A percentile compares a stretch with the other conserved stretches of the same genome.
Conservation (phyloP, 2,329 filamentous ascomycete species). For the Colletotrichum kahawae region DNA sequence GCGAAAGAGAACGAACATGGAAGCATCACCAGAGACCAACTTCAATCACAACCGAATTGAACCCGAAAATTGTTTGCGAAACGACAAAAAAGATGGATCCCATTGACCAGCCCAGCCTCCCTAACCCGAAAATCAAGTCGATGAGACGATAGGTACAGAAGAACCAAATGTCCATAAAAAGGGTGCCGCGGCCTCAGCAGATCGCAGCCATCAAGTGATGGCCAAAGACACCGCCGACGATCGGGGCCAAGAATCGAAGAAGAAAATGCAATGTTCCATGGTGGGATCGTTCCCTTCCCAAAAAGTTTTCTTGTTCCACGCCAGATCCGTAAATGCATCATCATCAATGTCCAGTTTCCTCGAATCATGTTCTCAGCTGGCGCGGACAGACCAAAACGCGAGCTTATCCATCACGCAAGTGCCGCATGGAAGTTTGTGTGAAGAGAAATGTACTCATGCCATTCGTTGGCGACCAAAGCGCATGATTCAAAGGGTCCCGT, state of each 20-base stretch:
- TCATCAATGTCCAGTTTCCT: constrained; percentile 23
- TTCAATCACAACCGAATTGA: neutral
- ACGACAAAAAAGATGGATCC: neutral
- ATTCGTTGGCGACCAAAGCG: constrained; percentile 22
- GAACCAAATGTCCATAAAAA: constrained; percentile 15
- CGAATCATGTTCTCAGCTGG: constrained; percentile 8
- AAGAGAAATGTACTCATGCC: constrained; percentile 16
- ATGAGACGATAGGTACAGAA: constrained; percentile 15
- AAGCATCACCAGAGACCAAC: neutral
- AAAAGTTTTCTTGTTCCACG: constrained; percentile 8
- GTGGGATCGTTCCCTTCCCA: constrained; percentile 9
- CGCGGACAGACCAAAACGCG: neutral
- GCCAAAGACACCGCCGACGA: neutral
- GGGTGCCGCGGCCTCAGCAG: neutral
- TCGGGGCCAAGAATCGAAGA: constrained; percentile 5
- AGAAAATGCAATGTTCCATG: constrained; percentile 15
- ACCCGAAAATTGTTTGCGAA: neutral
- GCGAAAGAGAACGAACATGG: neutral
- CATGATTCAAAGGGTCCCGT: constrained; percentile 20
- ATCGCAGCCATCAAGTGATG: neutral
- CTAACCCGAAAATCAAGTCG: constrained; percentile 16
- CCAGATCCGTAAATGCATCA: constrained; percentile 24
- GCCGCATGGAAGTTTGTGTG: constrained; percentile 1
- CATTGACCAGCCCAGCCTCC: constrained; percentile 7
- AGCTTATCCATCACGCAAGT: constrained; percentile 19